Evolutionary conservation across 2,329 filamentous ascomycete species (phyloP).

Genomic region (Paraconiothyrium sp.): DNA sequence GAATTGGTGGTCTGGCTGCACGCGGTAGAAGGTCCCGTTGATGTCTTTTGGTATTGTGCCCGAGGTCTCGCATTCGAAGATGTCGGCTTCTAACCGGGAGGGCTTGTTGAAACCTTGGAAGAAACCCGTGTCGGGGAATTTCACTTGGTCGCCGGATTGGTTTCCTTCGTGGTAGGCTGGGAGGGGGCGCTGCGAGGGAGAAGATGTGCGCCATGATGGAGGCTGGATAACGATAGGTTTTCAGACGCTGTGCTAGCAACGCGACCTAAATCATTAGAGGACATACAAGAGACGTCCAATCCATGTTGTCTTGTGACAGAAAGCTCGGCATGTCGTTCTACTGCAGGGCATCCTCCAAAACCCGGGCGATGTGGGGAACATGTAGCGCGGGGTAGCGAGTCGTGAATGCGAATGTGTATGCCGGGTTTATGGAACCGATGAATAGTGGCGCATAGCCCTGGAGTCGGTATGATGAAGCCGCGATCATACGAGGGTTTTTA

Average conservation of each 20-base stretch:
- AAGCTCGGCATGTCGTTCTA: conserved; percentile 17
- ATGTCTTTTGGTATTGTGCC: conserved; percentile 55
- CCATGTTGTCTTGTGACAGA: conserved; percentile 7
- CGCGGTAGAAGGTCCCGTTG: conserved; percentile 56
- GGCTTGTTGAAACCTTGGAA: conserved; percentile 55
- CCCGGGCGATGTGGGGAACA: conserved; percentile 30
- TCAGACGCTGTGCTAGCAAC: background rate
- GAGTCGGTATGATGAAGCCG: conserved; percentile 25
- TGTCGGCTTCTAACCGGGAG: conserved; percentile 52
- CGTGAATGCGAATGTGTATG: conserved; percentile 18
- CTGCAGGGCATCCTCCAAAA: conserved; percentile 3
- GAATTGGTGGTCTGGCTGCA: conserved; percentile 59
- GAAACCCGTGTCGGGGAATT: conserved; percentile 44
- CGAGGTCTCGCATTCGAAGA: conserved; percentile 51
- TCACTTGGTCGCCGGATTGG: conserved; percentile 37
- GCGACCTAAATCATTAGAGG: background rate
- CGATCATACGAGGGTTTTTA: background rate
- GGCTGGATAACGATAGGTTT: too few species aligned
- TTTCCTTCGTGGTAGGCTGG: conserved; percentile 39
- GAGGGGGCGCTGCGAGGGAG: conserved; percentile 38
- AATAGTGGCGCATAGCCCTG: conserved; percentile 4
- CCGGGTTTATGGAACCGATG: conserved; percentile 26
- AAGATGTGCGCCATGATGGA: conserved; percentile 46
- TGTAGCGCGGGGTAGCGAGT: conserved; percentile 26
- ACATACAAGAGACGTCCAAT: background rate